Percentiles rank a stretch among this genome's conserved stretches.
phyloP scores from a whole-genome alignment of 1,284 basidiomycete species.

The Fomitopsis schrenkii region DNA sequence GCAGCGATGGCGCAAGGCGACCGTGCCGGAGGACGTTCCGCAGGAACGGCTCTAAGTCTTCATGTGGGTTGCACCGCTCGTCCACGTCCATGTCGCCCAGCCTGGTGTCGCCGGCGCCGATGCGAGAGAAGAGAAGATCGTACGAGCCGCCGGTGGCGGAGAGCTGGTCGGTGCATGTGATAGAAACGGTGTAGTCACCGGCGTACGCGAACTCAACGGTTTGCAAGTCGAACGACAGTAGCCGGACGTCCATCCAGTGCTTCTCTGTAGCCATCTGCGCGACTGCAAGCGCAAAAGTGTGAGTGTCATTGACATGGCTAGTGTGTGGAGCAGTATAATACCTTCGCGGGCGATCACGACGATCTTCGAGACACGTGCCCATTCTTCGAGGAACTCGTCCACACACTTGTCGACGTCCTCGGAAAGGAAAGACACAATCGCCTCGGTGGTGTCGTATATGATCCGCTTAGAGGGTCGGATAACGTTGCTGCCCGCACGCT shows the following conservation, averaged over 20 bases:
- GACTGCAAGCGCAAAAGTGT: constrained; percentile 41
- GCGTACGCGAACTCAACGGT: constrained; percentile 86
- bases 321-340: constrained; percentile 21
- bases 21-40: constrained; percentile 61
- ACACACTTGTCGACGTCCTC: constrained; percentile 85
- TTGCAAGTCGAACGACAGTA: constrained; percentile 85
- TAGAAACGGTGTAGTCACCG: constrained; percentile 65
- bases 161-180: constrained; percentile 70
- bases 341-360: constrained; percentile 88
- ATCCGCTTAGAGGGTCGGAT: constrained; percentile 80
- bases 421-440: constrained; percentile 82
- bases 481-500: constrained; percentile 57
- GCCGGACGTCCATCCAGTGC: constrained; percentile 66
- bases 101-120: constrained; percentile 21
- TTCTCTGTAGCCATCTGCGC: constrained; percentile 74
- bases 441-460: constrained; percentile 82
- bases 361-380: constrained; percentile 89
- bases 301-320: constrained; percentile 1
- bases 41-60: constrained; percentile 68
- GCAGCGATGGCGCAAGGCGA: constrained; percentile 55
- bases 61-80: constrained; percentile 57
- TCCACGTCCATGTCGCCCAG: constrained; percentile 7
- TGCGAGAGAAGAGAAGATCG: constrained; percentile 67
- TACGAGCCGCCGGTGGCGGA: constrained; percentile 62
- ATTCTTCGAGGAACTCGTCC: constrained; percentile 84